A percentile compares a stretch with the other conserved stretches of the same genome.
These are phyloP conservation scores for Pogostemon cablin DNA, from an alignment of 257 asterid genomes.

Conservation along the genomic window DNA sequence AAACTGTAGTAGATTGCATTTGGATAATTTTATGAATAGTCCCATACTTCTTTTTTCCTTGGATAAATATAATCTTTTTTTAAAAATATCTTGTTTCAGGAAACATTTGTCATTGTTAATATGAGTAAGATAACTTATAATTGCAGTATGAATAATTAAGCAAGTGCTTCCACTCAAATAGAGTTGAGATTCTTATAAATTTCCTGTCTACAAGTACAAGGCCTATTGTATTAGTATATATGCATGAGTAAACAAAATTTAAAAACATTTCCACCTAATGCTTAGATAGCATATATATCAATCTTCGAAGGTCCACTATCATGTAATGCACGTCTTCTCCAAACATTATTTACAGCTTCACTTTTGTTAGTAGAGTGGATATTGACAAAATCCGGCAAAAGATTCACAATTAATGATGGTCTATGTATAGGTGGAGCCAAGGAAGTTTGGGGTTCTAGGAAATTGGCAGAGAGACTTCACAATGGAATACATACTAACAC, in stretches of 20 bases:
- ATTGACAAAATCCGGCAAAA: background rate
- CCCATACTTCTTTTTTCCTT: background rate
- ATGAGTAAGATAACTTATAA: background rate
- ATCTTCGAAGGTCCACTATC: no score
- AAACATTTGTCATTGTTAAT: background rate
- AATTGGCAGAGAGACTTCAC: constrained; percentile 90
- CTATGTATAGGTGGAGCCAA: constrained; percentile 67
- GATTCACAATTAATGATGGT: background rate
- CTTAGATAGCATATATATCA: no score
- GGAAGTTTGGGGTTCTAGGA: constrained; percentile 61
- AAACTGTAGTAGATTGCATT: background rate
- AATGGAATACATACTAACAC: constrained; percentile 45
- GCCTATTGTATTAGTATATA: no score
- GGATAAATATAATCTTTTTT: background rate
- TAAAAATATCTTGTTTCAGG: background rate
- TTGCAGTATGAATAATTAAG: background rate
- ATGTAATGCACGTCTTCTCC: no score
- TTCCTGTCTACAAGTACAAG: no score
- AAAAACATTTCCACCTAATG: background rate
- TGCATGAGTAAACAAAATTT: no score
- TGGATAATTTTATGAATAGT: background rate
- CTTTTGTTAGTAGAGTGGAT: background rate
- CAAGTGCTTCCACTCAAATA: background rate
- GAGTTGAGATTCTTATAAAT: background rate
- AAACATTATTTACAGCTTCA: no score